Percentiles rank a stretch among this genome's conserved stretches.
These are phyloP conservation scores for Spatholobus suberectus DNA, from an alignment of 306 rosid species.

Conservation along the genomic window DNA sequence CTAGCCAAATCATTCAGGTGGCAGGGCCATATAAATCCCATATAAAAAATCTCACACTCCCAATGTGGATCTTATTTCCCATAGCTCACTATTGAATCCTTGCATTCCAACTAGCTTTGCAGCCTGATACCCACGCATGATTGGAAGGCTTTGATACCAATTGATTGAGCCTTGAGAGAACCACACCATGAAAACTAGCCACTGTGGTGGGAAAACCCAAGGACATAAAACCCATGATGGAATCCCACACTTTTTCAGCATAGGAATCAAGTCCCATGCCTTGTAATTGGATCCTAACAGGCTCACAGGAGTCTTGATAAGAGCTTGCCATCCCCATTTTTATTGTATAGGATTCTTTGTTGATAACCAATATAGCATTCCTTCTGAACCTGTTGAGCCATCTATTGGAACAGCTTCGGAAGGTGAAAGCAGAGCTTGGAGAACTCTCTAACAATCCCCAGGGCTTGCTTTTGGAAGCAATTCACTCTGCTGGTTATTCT, in stretches of 20 bases:
- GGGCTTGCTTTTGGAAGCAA: slow-evolving; percentile 91
- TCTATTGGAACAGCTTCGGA: slow-evolving; percentile 63
- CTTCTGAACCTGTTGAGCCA: slow-evolving; percentile 41
- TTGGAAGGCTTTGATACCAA: background rate
- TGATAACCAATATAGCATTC: slow-evolving; percentile 11
- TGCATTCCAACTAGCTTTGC: background rate
- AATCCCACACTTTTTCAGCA: background rate
- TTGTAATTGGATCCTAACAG: slow-evolving; percentile 23
- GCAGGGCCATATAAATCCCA: background rate
- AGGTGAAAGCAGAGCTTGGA: slow-evolving; percentile 80
- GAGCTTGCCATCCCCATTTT: slow-evolving; percentile 22
- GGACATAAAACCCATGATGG: background rate
- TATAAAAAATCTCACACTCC: background rate
- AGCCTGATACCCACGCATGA: background rate
- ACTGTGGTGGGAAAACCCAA: background rate
- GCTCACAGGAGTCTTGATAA: background rate
- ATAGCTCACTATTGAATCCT: background rate
- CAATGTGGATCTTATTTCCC: background rate
- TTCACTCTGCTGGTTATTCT: slow-evolving; percentile 91
- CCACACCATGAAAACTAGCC: background rate
- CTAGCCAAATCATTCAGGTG: background rate
- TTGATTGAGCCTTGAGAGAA: background rate
- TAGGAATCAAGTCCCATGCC: background rate
- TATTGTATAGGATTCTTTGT: slow-evolving; percentile 14
- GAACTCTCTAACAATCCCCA: slow-evolving; percentile 90